phyloP scores from a whole-genome alignment of 257 asterid genomes.

The Nicotiana paniculata region DNA sequence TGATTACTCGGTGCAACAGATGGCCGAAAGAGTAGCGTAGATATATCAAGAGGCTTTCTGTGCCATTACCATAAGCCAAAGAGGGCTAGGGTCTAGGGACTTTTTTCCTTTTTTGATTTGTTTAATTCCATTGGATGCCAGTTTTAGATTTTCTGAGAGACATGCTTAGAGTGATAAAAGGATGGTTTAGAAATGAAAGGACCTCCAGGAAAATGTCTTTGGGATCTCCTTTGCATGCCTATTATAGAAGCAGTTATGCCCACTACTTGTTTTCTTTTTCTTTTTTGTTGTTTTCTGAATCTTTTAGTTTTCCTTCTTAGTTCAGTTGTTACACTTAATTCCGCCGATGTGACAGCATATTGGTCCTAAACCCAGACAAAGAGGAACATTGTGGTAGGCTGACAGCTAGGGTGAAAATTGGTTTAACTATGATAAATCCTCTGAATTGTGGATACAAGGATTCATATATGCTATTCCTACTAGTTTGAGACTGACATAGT shows the following conservation, averaged over 20 bases:
- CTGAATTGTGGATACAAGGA: neutral
- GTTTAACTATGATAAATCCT: neutral
- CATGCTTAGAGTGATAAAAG: neutral
- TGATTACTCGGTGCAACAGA: neutral
- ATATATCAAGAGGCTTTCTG: neutral
- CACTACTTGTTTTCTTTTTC: neutral
- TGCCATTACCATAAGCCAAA: neutral
- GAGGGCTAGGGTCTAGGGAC: neutral
- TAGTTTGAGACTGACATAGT: neutral
- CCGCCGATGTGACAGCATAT: neutral
- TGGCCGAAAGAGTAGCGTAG: neutral
- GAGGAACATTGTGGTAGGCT: neutral
- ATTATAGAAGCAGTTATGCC: neutral
- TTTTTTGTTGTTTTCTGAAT: neutral
- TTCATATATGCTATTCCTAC: neutral
- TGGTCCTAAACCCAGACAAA: neutral
- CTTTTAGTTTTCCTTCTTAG: neutral
- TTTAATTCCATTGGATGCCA: neutral
- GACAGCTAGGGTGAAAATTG: no score
- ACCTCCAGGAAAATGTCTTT: neutral
- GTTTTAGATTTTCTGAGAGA: neutral
- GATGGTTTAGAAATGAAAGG: neutral
- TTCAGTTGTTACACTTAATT: neutral
- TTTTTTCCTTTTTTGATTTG: neutral
- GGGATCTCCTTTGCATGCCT: neutral